phyloP scores from a whole-genome alignment of 2,329 filamentous ascomycete species.

The Hypoxylon sp. region DNA sequence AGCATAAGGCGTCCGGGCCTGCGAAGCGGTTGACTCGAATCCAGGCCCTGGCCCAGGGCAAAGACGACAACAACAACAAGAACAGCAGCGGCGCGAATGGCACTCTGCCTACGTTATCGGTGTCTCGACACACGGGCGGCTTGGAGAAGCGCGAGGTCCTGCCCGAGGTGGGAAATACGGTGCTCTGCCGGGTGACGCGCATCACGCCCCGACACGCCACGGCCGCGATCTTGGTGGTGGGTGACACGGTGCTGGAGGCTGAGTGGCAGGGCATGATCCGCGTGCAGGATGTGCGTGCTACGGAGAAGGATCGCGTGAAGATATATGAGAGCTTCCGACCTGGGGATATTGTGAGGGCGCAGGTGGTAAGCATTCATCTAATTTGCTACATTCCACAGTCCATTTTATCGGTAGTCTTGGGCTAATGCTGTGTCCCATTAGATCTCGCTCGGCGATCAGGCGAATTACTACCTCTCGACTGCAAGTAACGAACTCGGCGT shows the following conservation, averaged over 20 bases:
- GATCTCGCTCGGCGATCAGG: slow-evolving; percentile 92
- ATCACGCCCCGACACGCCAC: slow-evolving; percentile 86
- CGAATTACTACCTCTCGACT: slow-evolving; percentile 94
- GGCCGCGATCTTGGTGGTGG: slow-evolving; percentile 85
- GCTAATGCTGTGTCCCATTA: slow-evolving; percentile 43
- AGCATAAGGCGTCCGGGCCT: slow-evolving; percentile 58
- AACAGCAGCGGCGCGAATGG: slow-evolving; percentile 35
- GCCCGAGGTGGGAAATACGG: slow-evolving; percentile 80
- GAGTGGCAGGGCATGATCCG: slow-evolving; percentile 88
- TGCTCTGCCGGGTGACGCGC: slow-evolving; percentile 86
- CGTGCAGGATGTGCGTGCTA: slow-evolving; percentile 89
- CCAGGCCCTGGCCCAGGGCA: slow-evolving; percentile 49
- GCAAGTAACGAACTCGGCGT: slow-evolving; percentile 92
- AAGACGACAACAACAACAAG: slow-evolving; percentile 13
- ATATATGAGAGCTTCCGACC: slow-evolving; percentile 92
- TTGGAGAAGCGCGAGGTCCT: slow-evolving; percentile 72
- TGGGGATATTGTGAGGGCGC: slow-evolving; percentile 87
- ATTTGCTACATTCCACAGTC: neutral
- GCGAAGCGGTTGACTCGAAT: slow-evolving; percentile 68
- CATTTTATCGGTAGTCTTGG: too few relatives aligned
- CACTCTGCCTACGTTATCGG: slow-evolving; percentile 63
- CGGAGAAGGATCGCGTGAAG: slow-evolving; percentile 94
- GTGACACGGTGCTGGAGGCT: slow-evolving; percentile 74
- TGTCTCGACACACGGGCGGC: slow-evolving; percentile 54
- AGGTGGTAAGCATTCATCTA: slow-evolving; percentile 68